Evolutionary conservation across 805 yeast genomes (phyloP).

Genomic region (Candida glaebosa): DNA sequence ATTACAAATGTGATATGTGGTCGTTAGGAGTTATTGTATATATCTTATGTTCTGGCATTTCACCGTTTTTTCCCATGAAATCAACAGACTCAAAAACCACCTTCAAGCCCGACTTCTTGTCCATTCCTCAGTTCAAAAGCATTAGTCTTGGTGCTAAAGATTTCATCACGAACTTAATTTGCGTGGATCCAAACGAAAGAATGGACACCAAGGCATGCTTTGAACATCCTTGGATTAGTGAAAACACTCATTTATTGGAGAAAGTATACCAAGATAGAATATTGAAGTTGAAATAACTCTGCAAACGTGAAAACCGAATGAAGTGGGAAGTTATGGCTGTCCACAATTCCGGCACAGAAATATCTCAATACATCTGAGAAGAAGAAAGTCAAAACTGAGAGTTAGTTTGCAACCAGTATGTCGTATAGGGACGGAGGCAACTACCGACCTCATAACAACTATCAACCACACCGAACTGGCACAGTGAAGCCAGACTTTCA

Average conservation of each 20-base stretch:
- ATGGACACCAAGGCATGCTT: constrained; percentile 37
- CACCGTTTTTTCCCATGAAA: constrained; percentile 52
- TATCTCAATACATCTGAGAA: not conserved
- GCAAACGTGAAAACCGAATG: too few relatives aligned
- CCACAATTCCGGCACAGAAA: not conserved
- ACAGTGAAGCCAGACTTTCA: not conserved
- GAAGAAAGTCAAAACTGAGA: not conserved
- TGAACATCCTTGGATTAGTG: constrained; percentile 46
- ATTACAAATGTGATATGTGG: constrained; percentile 64
- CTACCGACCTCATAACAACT: not conserved
- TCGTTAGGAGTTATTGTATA: constrained; percentile 61
- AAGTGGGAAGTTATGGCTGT: too few relatives aligned
- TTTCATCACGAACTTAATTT: constrained; percentile 40
- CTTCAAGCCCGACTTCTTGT: constrained; percentile 35
- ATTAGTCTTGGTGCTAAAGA: constrained; percentile 42
- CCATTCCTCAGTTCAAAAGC: constrained; percentile 38
- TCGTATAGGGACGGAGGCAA: constrained; percentile 5
- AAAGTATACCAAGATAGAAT: constrained; percentile 7
- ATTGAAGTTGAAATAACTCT: not conserved
- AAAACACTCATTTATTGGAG: constrained; percentile 20
- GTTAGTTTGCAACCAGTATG: not conserved
- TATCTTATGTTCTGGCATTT: constrained; percentile 58
- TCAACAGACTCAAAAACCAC: constrained; percentile 18
- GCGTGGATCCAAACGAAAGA: constrained; percentile 36
- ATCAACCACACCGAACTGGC: constrained; percentile 1